Evolutionary conservation across 139 green algal genomes (phyloP).

Genomic region (Chlorella sp.): DNA sequence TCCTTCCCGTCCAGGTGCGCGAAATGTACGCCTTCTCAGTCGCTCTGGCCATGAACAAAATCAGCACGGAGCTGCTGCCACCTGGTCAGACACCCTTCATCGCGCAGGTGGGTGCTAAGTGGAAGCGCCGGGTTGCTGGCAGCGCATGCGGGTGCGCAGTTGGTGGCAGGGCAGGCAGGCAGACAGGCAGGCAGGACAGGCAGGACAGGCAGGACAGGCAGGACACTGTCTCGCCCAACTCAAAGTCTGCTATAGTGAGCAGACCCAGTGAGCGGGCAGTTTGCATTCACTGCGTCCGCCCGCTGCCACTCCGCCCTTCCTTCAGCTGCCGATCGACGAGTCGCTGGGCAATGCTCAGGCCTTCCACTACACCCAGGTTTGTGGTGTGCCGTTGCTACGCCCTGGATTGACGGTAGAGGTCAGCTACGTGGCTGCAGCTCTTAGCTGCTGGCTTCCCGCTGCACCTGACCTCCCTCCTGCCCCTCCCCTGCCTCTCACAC

Average conservation of each 20-base stretch:
- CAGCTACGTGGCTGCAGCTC: too few relatives aligned
- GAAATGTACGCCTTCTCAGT: conserved; percentile 93
- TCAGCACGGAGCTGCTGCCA: conserved; percentile 54
- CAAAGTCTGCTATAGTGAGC: too few relatives aligned
- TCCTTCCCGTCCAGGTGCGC: conserved; percentile 59
- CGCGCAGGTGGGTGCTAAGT: neutral
- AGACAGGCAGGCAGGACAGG: too few relatives aligned
- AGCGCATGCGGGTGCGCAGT: too few relatives aligned
- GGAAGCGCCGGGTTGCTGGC: neutral
- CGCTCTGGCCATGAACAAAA: conserved; percentile 46
- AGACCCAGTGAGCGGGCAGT: too few relatives aligned
- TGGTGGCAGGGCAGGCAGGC: too few relatives aligned
- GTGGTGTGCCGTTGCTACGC: too few relatives aligned
- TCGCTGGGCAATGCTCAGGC: conserved; percentile 72
- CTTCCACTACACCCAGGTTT: conserved; percentile 90
- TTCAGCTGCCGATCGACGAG: conserved; percentile 87
- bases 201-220: too few relatives aligned
- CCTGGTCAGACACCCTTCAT: conserved; percentile 33
- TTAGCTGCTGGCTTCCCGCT: neutral
- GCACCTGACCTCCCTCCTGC: too few relatives aligned
- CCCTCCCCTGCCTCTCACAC: neutral
- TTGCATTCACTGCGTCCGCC: too few relatives aligned
- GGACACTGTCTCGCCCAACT: too few relatives aligned
- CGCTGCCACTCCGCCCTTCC: conserved; percentile 55
- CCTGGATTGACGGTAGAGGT: too few relatives aligned